phyloP scores from a whole-genome alignment of 2,329 filamentous ascomycete species.

The Dactylonectria estremocensis region DNA sequence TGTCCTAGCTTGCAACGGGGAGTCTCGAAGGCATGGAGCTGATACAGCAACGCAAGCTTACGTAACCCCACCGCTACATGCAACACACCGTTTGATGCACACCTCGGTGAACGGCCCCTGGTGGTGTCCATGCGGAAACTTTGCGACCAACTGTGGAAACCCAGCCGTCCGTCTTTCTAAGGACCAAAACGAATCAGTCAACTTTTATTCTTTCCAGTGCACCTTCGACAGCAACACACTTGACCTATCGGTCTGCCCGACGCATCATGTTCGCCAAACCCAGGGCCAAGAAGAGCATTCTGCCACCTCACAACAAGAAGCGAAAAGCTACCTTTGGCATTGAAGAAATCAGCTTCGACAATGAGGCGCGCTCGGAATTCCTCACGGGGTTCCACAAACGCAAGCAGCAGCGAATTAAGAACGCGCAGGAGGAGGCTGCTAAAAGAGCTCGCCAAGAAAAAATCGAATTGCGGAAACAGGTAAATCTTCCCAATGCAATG shows the following conservation, averaged over 20 bases:
- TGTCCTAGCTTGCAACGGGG: slow-evolving; percentile 45
- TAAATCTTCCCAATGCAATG: slow-evolving; percentile 55
- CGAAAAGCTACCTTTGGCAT: slow-evolving; percentile 73
- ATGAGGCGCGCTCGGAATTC: slow-evolving; percentile 84
- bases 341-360: slow-evolving; percentile 90
- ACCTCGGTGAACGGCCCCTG: slow-evolving; percentile 43
- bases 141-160: slow-evolving; percentile 40
- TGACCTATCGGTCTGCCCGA: slow-evolving; percentile 1
- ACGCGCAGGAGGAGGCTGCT: slow-evolving; percentile 85
- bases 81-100: slow-evolving; percentile 44
- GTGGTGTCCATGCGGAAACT: slow-evolving; percentile 39
- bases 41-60: slow-evolving; percentile 46
- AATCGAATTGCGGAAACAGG: slow-evolving; percentile 81
- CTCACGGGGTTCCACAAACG: slow-evolving; percentile 98
- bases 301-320: slow-evolving; percentile 76
- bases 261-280: slow-evolving; percentile 69
- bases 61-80: slow-evolving; percentile 45
- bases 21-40: slow-evolving; percentile 41
- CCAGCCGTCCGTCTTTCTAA: slow-evolving; percentile 18
- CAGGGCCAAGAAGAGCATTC: slow-evolving; percentile 69
- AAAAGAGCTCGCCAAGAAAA: slow-evolving; percentile 85
- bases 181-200: slow-evolving; percentile 2
- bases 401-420: slow-evolving; percentile 87
- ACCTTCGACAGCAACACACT: neutral
- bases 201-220: neutral